Conservation (phyloP, 192 early-diverging fungal species). For the Dimargaris cristalligena region DNA sequence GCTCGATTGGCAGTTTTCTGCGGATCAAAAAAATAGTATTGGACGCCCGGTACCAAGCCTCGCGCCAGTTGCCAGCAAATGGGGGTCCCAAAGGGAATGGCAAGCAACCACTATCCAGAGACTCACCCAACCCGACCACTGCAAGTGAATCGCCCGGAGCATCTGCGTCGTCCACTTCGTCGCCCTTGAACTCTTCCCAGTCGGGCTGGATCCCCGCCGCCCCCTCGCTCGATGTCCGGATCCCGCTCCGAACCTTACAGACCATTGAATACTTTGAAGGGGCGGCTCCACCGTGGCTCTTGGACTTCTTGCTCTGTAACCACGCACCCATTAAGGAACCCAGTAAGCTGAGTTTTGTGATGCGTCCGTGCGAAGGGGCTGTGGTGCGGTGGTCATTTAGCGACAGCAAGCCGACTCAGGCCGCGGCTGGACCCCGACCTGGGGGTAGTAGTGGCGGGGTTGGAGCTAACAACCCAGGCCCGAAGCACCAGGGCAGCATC, state of each 20-base stretch:
- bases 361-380: constrained; percentile 40
- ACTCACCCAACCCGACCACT: too few relatives aligned
- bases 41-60: constrained; percentile 14
- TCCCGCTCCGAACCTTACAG: constrained; percentile 14
- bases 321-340: constrained; percentile 53
- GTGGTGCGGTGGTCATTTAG: constrained; percentile 27
- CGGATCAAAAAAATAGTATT: background rate
- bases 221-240: constrained; percentile 18
- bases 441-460: too few relatives aligned
- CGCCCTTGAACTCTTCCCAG: constrained; percentile 11
- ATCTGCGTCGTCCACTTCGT: constrained; percentile 18
- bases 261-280: constrained; percentile 39
- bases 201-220: background rate
- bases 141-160: too few relatives aligned
- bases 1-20: constrained; percentile 27
- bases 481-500: constrained; percentile 28
- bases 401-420: constrained; percentile 14
- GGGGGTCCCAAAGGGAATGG: constrained; percentile 19
- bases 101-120: too few relatives aligned
- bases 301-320: constrained; percentile 64
- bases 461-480: too few relatives aligned
- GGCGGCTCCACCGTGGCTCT: constrained; percentile 69
- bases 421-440: too few relatives aligned
- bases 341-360: constrained; percentile 67
- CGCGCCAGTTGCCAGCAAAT: constrained; percentile 17